Percentiles rank a stretch among this genome's conserved stretches.
phyloP scores from a whole-genome alignment of 2,329 filamentous ascomycete genomes.

The Aspergillus proliferans region DNA sequence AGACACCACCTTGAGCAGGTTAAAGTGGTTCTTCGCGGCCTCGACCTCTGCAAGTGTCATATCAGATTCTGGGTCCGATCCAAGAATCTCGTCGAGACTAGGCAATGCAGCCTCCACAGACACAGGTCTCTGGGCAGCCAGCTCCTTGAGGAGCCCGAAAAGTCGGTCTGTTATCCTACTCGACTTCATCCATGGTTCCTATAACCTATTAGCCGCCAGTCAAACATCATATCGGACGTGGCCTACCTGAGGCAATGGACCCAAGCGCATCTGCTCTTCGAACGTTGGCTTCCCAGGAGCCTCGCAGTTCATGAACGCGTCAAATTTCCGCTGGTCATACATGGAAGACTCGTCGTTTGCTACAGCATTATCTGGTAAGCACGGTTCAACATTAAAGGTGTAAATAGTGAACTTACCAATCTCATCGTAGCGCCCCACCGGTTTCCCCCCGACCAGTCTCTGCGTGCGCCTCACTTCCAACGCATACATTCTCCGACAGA shows the following conservation, averaged over 20 bases:
- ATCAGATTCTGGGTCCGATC: constrained; percentile 22
- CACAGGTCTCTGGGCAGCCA: constrained; percentile 27
- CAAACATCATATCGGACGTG: background rate
- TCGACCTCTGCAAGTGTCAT: constrained; percentile 32
- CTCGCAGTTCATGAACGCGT: constrained; percentile 39
- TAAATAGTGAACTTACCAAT: constrained; percentile 25
- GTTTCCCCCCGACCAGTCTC: constrained; percentile 33
- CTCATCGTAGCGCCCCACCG: constrained; percentile 29
- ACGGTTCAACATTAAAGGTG: background rate
- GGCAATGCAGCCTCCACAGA: constrained; percentile 21
- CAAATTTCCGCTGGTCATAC: constrained; percentile 32
- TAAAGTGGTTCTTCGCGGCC: constrained; percentile 25
- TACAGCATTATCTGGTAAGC: constrained; percentile 11
- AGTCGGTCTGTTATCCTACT: constrained; percentile 29
- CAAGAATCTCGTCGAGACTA: constrained; percentile 17
- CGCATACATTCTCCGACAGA: constrained; percentile 38
- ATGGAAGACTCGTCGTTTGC: constrained; percentile 24
- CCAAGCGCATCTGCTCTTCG: constrained; percentile 33
- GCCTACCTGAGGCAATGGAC: constrained; percentile 34
- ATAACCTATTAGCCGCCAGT: constrained; percentile 13
- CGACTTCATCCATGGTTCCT: constrained; percentile 34
- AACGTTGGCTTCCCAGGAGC: constrained; percentile 26
- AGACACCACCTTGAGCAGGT: constrained; percentile 27
- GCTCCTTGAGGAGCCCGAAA: constrained; percentile 27
- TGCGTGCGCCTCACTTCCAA: constrained; percentile 38